Evolutionary conservation across 2,329 filamentous ascomycete genomes (phyloP), one percentile per base, ranked within the genome.

Genomic region (Reticulascus tulasneorum): DNA sequence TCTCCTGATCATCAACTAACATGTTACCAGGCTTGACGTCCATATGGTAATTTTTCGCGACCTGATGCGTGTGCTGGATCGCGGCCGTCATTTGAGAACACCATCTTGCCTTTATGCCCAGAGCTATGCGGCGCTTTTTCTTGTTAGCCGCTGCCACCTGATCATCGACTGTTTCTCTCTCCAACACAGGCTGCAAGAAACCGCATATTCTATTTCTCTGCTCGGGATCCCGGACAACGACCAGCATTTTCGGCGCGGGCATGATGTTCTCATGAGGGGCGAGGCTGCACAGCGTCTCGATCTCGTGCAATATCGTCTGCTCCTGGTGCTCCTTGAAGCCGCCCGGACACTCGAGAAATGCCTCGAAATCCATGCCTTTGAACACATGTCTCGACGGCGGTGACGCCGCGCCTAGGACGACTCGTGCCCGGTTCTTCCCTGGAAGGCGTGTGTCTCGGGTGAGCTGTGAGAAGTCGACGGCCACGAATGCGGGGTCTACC

Each of bases 21-120:
- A 53, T 47, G 33, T 58, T 57, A 16, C 45, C 47, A 2, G 53
- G 52, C 37, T 55, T 57, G 30, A 57, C 45, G 30, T 57, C 52
- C 47, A 53, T 54, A 35, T 56, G 52, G 29, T 45, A 58, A 2
- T 44, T 55, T 4, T 44, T 24, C 11, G 43, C 47, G 7, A 40
- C 37, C 9, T 20, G 33, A 18, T 53, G 49, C 2, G 49, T 50
- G 21, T 53, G 43, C 5, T 33, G 35, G 9, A 53, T 28, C 9
- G 49, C 49, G 9, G 33, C 19, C 2, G 48, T 36, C 51, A 54
- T 53, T 23, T 50, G 38, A 19, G 33, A 23, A 40, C 51, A 51
- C 51, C 49, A 54, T 12, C 34, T 35, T 7, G 44, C 47, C 32
- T 51, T 52, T 6, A 35, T 33, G 1, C 2, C 16, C 2, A 49